Evolutionary conservation across 257 asterid genomes (phyloP).

Genomic region (Solanum rostratum): DNA sequence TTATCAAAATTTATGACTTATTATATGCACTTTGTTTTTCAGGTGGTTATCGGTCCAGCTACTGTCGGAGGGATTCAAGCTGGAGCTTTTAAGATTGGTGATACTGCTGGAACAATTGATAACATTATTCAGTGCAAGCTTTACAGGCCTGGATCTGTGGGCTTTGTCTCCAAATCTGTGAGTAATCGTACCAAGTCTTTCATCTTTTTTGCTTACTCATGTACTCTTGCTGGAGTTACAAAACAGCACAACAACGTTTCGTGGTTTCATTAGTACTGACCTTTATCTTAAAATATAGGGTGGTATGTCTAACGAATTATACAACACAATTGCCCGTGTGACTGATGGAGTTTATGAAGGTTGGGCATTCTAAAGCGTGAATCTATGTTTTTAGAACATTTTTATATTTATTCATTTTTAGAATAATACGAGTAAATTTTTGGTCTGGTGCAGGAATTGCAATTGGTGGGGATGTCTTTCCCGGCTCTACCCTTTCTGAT

Average conservation of each 20-base stretch:
- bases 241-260: background rate
- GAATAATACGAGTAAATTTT: background rate
- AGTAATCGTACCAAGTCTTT: constrained; percentile 10
- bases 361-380: constrained; percentile 8
- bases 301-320: constrained; percentile 94
- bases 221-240: background rate
- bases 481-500: constrained; percentile 98
- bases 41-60: constrained; percentile 97
- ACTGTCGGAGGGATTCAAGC: constrained; percentile 99
- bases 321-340: constrained; percentile 93
- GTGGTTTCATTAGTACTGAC: constrained; percentile 4
- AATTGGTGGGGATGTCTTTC: constrained; percentile 98
- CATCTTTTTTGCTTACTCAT: background rate
- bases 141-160: constrained; percentile 98
- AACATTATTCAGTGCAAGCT: constrained; percentile 87
- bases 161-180: constrained; percentile 98
- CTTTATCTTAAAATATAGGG: constrained; percentile 45
- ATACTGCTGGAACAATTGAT: constrained; percentile 98
- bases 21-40: constrained; percentile 1
- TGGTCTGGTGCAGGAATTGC: constrained; percentile 62
- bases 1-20: background rate
- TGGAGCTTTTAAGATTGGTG: constrained; percentile 98
- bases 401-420: background rate
- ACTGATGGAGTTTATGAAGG: constrained; percentile 99
- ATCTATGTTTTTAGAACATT: background rate